Evolutionary conservation across 768 basidiomycete genomes (phyloP), one percentile per base, ranked within the genome.

Genomic region (Lentinula detonsa): DNA sequence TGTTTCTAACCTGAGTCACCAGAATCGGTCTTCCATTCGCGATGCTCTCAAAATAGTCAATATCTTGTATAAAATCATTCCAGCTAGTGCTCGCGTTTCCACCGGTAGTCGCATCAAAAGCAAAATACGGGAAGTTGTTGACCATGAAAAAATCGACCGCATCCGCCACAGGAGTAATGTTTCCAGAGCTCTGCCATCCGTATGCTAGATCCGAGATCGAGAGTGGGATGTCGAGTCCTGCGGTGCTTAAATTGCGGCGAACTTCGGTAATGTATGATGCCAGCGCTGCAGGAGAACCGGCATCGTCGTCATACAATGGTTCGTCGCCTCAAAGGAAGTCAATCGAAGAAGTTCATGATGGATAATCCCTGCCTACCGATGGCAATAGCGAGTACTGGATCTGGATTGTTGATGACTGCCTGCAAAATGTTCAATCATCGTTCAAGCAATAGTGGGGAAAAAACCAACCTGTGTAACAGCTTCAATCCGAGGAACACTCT

Each of bases 81-180:
- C 59, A 64, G 3, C 60, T 57, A 5, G 50, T 34, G 21, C 60
- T 61, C 8, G 34, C 23, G 11, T 59, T 58, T 37, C 63, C 63
- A 58, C 63, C 63, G 13, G 60, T 58, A 51, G 60, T 56, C 28
- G 63, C 63, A 53, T 64, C 61, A 28, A 58, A 58, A 50, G 63
- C 63, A 56, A 64, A 64, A 39, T 64, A 64, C 50, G 63, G 63
- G 39, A 64, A 64, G 45, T 64, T 61, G 37, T 64, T 64, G 60
- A 64, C 61, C 63, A 64, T 64, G 60, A 64, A 64, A 39, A 64
- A 61, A 51, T 64, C 63, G 39, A 64, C 60, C 37, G 60, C 31
- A 23, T 57, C 42, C 35, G 63, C 49, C 21, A 64, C 15, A 23
- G 55, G 43, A 39, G 63, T 64, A 28, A 64, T 64, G 57, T 61